phyloP scores from a whole-genome alignment of 2,329 filamentous ascomycete species.

The Ophiostoma novo-ulmi region DNA sequence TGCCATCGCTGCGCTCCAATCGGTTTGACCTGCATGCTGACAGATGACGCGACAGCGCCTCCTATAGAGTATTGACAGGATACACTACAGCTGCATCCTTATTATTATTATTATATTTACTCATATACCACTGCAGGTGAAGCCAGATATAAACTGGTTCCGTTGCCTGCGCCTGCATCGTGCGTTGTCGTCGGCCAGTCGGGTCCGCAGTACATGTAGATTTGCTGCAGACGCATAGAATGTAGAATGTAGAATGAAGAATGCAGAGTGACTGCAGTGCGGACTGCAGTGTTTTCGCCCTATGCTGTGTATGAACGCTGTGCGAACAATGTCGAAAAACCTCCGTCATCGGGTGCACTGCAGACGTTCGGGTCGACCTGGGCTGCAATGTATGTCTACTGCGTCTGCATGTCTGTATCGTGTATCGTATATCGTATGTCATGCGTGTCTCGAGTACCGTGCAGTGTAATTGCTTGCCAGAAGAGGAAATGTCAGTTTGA shows the following conservation, averaged over 20 bases:
- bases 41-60: too few relatives aligned
- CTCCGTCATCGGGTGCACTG: slow-evolving; percentile 9
- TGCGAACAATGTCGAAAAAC: neutral
- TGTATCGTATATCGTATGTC: neutral
- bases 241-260: neutral
- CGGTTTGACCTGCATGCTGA: neutral
- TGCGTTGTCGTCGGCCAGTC: slow-evolving; percentile 5
- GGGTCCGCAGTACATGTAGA: neutral
- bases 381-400: neutral
- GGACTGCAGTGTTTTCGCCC: neutral
- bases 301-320: neutral
- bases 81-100: neutral
- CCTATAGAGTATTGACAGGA: neutral
- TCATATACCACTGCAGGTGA: too few relatives aligned
- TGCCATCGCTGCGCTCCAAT: neutral
- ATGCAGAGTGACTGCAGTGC: neutral
- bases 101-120: neutral
- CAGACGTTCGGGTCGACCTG: neutral
- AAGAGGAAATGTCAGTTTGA: neutral
- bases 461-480: neutral
- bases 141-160: neutral
- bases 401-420: neutral
- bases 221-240: neutral
- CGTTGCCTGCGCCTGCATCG: neutral
- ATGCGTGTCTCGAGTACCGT: neutral